These are phyloP conservation scores for Gossypium schwendimanii DNA, from an alignment of 441 rosid genomes.

Conservation along the genomic window DNA sequence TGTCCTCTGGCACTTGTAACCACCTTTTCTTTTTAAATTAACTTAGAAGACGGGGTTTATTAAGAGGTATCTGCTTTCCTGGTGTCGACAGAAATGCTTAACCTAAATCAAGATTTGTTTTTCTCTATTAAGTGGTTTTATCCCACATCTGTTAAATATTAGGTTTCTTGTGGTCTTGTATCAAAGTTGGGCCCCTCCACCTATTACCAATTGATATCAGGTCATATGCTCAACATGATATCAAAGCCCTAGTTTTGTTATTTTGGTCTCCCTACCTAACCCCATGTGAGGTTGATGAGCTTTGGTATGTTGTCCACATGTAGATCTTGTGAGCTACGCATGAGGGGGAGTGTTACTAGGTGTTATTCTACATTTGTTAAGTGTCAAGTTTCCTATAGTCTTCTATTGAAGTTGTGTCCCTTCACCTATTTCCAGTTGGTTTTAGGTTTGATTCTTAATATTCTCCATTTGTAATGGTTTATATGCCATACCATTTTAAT, in stretches of 20 bases:
- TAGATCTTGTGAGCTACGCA: neutral
- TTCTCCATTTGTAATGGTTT: neutral
- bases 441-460: neutral
- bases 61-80: conserved; percentile 1
- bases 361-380: neutral
- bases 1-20: neutral
- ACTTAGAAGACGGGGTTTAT: neutral
- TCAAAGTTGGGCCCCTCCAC: neutral
- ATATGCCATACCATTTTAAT: neutral
- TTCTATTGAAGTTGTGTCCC: neutral
- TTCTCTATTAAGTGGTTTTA: neutral
- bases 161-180: neutral
- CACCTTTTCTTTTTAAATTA: neutral
- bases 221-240: neutral
- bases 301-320: neutral
- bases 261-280: neutral
- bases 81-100: neutral
- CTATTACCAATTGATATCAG: neutral
- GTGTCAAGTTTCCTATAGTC: neutral
- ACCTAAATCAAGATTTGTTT: conserved; percentile 9
- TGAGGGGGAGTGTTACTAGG: neutral
- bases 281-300: neutral
- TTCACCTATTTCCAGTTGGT: neutral
- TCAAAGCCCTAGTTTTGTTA: neutral
- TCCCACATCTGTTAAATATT: neutral